Evolutionary conservation across 2,329 filamentous ascomycete genomes (phyloP), one percentile per base, ranked within the genome.

Genomic region (Cadophora luteo-olivacea): DNA sequence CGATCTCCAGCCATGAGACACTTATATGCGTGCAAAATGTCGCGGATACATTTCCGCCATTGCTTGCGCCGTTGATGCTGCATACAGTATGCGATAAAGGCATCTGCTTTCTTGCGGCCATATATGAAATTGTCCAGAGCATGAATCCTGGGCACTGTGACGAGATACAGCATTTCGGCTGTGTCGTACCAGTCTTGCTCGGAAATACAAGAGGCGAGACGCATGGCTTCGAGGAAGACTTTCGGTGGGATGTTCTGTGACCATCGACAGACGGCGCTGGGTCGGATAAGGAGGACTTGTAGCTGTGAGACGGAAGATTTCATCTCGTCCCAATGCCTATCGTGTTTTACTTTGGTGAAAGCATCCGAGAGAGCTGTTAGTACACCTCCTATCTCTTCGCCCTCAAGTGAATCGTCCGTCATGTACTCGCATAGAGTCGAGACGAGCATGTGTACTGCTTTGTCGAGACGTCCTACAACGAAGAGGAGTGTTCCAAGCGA

Each of bases 171-270:
- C 63, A 65, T 65, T 25, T 65, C 63, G 52, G 63, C 63, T 33
- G 63, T 65, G 38, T 65, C 63, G 25, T 65, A 65, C 63, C 63
- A 65, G 25, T 65, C 63, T 54, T 65, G 48, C 12, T 65, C 38
- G 9, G 63, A 65, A 52, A 65, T 65, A 7, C 11, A 41, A 19
- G 63, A 65, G 9, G 63, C 63, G 32, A 65, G 38, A 24, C 38
- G 54, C 63, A 65, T 65, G 22, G 63, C 63, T 58, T 65, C 63
- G 16, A 65, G 38, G 24, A 65, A 65, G 25, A 65, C 63, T 65
- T 57, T 65, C 1, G 63, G 63, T 33, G 57, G 63, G 24, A 65
- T 65, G 33, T 65, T 65, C 29, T 65, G 63, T 8, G 63, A 65
- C 63, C 63, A 65, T 4, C 63, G 63, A 29, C 52, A 65, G 4